phyloP scores from a whole-genome alignment of 2,329 filamentous ascomycete species.

The Sporothrix curviconia region DNA sequence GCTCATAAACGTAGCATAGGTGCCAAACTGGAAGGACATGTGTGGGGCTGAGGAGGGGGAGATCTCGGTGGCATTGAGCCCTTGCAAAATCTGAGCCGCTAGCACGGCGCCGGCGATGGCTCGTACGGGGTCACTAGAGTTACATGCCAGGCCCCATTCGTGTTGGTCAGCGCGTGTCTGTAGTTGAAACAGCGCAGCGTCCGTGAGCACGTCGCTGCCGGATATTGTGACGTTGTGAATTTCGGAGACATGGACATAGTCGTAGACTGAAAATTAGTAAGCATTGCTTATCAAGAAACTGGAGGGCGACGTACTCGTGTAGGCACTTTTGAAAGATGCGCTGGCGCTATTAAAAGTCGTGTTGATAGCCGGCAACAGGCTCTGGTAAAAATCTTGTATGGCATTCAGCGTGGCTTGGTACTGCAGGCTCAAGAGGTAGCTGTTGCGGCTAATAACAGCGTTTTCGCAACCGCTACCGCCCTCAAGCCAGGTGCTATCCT shows the following conservation, averaged over 20 bases:
- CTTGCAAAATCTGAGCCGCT: constrained; percentile 47
- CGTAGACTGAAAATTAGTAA: too few relatives aligned
- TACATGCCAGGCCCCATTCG: constrained; percentile 79
- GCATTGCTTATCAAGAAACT: too few relatives aligned
- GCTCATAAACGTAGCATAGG: constrained; percentile 55
- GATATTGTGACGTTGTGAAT: constrained; percentile 58
- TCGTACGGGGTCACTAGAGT: constrained; percentile 60
- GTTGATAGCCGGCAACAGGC: constrained; percentile 49
- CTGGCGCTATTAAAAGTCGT: constrained; percentile 39
- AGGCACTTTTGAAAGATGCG: constrained; percentile 53
- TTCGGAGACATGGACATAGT: constrained; percentile 52
- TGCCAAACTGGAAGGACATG: constrained; percentile 52
- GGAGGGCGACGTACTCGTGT: constrained; percentile 56
- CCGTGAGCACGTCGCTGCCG: constrained; percentile 52
- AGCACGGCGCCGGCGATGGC: constrained; percentile 53
- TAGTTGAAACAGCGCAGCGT: constrained; percentile 54
- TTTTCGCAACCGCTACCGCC: constrained; percentile 51
- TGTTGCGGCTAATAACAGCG: constrained; percentile 48
- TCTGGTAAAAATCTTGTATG: constrained; percentile 56
- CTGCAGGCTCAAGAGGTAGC: constrained; percentile 43
- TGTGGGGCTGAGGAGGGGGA: constrained; percentile 27
- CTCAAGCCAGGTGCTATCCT: constrained; percentile 54
- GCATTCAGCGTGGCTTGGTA: constrained; percentile 38
- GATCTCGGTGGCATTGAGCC: constrained; percentile 46
- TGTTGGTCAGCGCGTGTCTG: constrained; percentile 69